These are phyloP conservation scores for Colletotrichum sp. DNA, from an alignment of 2,329 filamentous ascomycete genomes.

Conservation along the genomic window DNA sequence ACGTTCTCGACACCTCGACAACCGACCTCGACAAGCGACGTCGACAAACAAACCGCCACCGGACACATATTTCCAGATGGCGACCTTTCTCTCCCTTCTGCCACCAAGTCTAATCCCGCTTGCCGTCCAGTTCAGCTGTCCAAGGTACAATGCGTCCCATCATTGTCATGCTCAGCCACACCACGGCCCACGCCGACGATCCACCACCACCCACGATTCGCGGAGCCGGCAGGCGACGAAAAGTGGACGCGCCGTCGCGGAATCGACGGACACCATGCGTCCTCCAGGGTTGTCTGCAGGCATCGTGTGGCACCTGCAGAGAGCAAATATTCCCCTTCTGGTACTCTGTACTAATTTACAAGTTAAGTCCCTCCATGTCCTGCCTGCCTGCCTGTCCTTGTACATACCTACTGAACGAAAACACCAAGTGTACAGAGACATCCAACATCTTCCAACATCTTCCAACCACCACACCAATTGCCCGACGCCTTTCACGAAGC, in stretches of 20 bases:
- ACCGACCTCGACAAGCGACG: not conserved
- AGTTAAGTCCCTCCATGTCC: not conserved
- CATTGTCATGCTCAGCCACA: conserved; percentile 13
- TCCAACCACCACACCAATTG: not conserved
- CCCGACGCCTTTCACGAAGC: not conserved
- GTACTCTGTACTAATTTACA: not conserved
- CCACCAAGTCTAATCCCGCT: not conserved
- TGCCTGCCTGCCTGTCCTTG: not conserved
- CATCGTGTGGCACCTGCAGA: not conserved
- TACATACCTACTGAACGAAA: not conserved
- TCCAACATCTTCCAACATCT: too few species aligned
- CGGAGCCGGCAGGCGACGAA: not conserved
- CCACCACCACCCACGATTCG: not conserved
- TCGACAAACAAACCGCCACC: not conserved
- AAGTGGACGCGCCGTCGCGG: not conserved
- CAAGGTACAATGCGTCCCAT: not conserved
- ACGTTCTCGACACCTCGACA: not conserved
- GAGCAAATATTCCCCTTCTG: not conserved
- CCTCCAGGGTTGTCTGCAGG: not conserved
- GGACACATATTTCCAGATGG: not conserved
- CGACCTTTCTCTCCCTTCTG: not conserved
- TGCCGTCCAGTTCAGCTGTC: not conserved
- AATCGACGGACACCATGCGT: not conserved
- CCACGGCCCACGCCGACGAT: not conserved
- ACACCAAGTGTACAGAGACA: too few species aligned